phyloP scores from a whole-genome alignment of 129 eudicot species.

The Escallonia rubra region DNA sequence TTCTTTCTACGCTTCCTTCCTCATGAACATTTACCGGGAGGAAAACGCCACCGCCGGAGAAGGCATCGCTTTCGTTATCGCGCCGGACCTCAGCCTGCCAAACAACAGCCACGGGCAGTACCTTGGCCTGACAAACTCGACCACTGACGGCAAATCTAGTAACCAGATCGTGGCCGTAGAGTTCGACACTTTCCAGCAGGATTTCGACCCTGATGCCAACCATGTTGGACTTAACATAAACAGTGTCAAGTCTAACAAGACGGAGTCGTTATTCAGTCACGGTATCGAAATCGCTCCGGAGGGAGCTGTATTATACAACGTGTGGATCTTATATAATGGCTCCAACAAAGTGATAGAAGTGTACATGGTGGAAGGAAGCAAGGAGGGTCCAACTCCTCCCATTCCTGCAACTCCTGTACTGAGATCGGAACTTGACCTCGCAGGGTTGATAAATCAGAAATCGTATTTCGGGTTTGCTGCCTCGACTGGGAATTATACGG shows the following conservation, averaged over 20 bases:
- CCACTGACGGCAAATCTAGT: conserved; percentile 29
- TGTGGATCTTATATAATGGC: conserved; percentile 75
- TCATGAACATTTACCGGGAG: conserved; percentile 32
- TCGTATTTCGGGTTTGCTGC: conserved; percentile 85
- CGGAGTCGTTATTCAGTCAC: conserved; percentile 12
- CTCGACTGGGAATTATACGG: conserved; percentile 44
- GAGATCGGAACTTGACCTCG: conserved; percentile 35
- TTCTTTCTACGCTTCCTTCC: conserved; percentile 59
- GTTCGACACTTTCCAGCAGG: conserved; percentile 58
- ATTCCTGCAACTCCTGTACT: conserved; percentile 51
- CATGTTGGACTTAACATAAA: conserved; percentile 64
- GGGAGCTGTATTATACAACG: conserved; percentile 19
- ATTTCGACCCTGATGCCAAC: conserved; percentile 55
- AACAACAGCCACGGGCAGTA: conserved; percentile 46
- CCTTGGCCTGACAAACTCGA: conserved; percentile 61
- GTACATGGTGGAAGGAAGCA: conserved; percentile 41
- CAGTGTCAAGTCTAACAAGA: conserved; percentile 31
- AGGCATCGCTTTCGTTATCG: conserved; percentile 65
- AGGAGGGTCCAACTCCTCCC: conserved; percentile 27
- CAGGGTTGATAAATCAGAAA: conserved; percentile 11
- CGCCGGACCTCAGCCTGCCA: conserved; percentile 36
- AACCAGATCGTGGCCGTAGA: conserved; percentile 71
- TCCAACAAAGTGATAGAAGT: conserved; percentile 32
- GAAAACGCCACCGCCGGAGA: conserved; percentile 32
- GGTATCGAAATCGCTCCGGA: conserved; percentile 37